These are phyloP conservation scores for Eleusine coracana DNA, from an alignment of 176 grass and related monocot genomes.

Conservation along the genomic window DNA sequence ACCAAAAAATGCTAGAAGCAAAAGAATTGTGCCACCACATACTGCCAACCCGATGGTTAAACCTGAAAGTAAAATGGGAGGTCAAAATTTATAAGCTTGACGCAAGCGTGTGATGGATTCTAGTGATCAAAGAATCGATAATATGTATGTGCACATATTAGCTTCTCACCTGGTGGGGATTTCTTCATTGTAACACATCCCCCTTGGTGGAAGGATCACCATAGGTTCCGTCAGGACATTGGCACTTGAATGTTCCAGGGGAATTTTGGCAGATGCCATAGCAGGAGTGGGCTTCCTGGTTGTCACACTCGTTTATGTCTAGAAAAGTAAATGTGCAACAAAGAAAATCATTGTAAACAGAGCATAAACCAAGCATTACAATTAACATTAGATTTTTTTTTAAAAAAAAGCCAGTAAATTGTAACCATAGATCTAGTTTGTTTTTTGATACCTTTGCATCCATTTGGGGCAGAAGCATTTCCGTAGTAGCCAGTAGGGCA, in stretches of 20 bases:
- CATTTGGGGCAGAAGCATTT: neutral
- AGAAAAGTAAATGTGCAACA: neutral
- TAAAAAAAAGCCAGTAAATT: neutral
- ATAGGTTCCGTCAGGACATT: neutral
- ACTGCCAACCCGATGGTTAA: conserved; percentile 40
- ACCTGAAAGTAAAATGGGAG: conserved; percentile 19
- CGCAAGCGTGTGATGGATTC: too few relatives aligned
- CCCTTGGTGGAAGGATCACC: neutral
- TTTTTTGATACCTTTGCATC: neutral
- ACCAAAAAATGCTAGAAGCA: conserved; percentile 33
- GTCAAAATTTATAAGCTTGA: too few relatives aligned
- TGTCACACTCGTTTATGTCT: conserved; percentile 30
- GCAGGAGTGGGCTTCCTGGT: neutral
- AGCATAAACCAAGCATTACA: too few relatives aligned
- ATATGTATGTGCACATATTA: too few relatives aligned
- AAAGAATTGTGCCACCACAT: conserved; percentile 27
- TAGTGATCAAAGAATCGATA: too few relatives aligned
- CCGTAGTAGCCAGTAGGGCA: neutral
- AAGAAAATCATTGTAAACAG: too few relatives aligned
- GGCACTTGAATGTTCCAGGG: conserved; percentile 6
- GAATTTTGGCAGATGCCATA: conserved; percentile 30
- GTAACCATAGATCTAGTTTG: neutral
- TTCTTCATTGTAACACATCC: conserved; percentile 19
- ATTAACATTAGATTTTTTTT: too few relatives aligned
- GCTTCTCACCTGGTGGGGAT: neutral